These are phyloP conservation scores for Tephrocybe sp. DNA, from an alignment of 768 basidiomycete genomes.

Conservation along the genomic window DNA sequence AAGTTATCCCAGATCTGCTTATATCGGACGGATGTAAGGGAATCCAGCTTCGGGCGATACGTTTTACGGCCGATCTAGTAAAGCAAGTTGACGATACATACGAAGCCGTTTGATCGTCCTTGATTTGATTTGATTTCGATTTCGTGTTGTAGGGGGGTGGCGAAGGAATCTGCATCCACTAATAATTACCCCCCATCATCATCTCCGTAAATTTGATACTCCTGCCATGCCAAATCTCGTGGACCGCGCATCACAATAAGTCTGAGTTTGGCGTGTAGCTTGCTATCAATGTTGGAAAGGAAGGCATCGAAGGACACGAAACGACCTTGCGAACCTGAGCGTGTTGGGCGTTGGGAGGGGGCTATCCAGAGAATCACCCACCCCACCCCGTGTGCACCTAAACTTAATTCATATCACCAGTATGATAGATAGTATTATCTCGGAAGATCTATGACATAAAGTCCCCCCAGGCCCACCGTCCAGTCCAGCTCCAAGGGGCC, in stretches of 20 bases:
- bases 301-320: not conserved
- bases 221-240: not conserved
- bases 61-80: not conserved
- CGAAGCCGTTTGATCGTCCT: not conserved
- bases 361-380: not conserved
- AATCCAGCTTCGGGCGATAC: too few species aligned
- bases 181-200: too few species aligned
- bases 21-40: not conserved
- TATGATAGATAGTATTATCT: not conserved
- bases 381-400: not conserved
- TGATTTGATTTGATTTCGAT: too few species aligned
- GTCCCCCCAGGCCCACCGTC: not conserved
- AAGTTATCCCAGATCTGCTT: not conserved
- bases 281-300: not conserved
- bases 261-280: not conserved
- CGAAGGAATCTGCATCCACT: too few species aligned
- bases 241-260: not conserved
- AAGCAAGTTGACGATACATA: not conserved
- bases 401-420: too few species aligned
- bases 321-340: conserved; percentile 1
- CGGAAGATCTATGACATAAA: not conserved
- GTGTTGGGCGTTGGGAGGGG: not conserved
- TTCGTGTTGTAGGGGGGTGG: too few species aligned
- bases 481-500: not conserved
- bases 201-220: not conserved